Evolutionary conservation across 768 basidiomycete species (phyloP).

Genomic region (Filobasidium floriforme): DNA sequence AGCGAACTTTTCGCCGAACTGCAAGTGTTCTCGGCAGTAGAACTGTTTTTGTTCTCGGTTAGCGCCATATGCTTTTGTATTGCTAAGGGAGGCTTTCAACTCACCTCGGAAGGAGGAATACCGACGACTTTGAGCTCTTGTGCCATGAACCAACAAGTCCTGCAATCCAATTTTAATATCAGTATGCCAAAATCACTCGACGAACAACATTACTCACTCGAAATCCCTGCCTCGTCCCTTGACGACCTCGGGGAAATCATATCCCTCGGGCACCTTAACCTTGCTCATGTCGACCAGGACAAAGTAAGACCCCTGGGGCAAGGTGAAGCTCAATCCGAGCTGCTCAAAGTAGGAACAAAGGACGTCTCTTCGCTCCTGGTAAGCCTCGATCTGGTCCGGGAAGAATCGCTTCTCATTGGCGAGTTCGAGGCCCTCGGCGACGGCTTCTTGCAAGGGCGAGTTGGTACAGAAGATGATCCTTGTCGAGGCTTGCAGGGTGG

Average conservation of each 20-base stretch:
- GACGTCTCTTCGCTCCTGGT: slow-evolving; percentile 69
- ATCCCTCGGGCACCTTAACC: slow-evolving; percentile 73
- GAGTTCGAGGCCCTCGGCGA: slow-evolving; percentile 78
- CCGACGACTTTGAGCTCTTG: slow-evolving; percentile 81
- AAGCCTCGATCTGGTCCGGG: slow-evolving; percentile 64
- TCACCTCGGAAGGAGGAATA: slow-evolving; percentile 90
- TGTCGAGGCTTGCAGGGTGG: slow-evolving; percentile 81
- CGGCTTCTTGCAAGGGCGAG: slow-evolving; percentile 90
- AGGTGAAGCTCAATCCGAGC: slow-evolving; percentile 73
- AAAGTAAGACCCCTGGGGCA: slow-evolving; percentile 88
- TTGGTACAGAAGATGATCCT: slow-evolving; percentile 94
- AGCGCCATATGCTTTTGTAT: background rate
- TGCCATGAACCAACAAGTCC: slow-evolving; percentile 93
- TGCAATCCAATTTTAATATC: slow-evolving; percentile 39
- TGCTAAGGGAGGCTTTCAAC: slow-evolving; percentile 24
- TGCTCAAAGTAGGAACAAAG: slow-evolving; percentile 71
- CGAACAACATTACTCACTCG: slow-evolving; percentile 50
- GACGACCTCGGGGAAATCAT: slow-evolving; percentile 68
- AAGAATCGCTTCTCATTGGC: slow-evolving; percentile 68
- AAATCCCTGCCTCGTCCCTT: slow-evolving; percentile 80
- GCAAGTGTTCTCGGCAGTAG: slow-evolving; percentile 78
- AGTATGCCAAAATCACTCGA: background rate
- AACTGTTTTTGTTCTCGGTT: slow-evolving; percentile 52
- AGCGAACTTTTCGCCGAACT: slow-evolving; percentile 75
- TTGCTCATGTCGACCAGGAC: slow-evolving; percentile 53